phyloP scores from a whole-genome alignment of 2,329 filamentous ascomycete genomes.

The Tolypocladium paradoxum region DNA sequence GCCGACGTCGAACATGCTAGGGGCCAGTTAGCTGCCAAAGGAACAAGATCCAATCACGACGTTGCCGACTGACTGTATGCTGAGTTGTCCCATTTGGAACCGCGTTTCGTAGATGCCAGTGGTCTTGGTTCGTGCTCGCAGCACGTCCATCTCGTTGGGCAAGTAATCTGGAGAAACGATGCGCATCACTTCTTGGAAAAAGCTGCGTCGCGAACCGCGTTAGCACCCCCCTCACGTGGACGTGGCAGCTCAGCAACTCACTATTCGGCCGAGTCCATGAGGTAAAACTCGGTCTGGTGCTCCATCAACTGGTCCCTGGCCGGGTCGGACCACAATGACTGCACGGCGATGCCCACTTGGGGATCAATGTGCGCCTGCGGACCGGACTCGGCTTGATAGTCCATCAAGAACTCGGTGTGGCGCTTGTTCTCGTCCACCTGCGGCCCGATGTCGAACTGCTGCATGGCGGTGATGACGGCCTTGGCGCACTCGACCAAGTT shows the following conservation, averaged over 20 bases:
- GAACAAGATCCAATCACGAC: not conserved
- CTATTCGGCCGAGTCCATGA: conserved; percentile 99
- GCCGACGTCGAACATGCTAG: conserved; percentile 97
- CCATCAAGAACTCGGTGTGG: conserved; percentile 67
- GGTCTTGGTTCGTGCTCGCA: conserved; percentile 92
- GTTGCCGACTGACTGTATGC: conserved; percentile 72
- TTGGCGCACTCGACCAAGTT: conserved; percentile 96
- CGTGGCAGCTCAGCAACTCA: conserved; percentile 34
- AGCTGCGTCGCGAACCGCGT: conserved; percentile 43
- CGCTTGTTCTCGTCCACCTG: conserved; percentile 60
- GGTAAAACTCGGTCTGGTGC: conserved; percentile 93
- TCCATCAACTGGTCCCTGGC: conserved; percentile 76
- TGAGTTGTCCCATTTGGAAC: conserved; percentile 96
- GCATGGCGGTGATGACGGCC: conserved; percentile 81
- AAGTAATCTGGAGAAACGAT: conserved; percentile 81
- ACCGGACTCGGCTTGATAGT: conserved; percentile 84
- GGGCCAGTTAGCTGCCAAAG: conserved; percentile 9
- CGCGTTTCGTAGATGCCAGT: conserved; percentile 98
- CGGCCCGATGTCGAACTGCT: conserved; percentile 79
- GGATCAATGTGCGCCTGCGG: conserved; percentile 75
- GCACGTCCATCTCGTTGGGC: conserved; percentile 86
- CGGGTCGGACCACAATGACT: conserved; percentile 82
- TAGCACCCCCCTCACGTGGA: not conserved
- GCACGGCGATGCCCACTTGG: conserved; percentile 72
- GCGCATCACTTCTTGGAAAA: conserved; percentile 85